A percentile compares a stretch with the other conserved stretches of the same genome.
These are phyloP conservation scores for Ophiostoma pallidulum DNA, from an alignment of 2,329 filamentous ascomycete genomes.

Conservation along the genomic window DNA sequence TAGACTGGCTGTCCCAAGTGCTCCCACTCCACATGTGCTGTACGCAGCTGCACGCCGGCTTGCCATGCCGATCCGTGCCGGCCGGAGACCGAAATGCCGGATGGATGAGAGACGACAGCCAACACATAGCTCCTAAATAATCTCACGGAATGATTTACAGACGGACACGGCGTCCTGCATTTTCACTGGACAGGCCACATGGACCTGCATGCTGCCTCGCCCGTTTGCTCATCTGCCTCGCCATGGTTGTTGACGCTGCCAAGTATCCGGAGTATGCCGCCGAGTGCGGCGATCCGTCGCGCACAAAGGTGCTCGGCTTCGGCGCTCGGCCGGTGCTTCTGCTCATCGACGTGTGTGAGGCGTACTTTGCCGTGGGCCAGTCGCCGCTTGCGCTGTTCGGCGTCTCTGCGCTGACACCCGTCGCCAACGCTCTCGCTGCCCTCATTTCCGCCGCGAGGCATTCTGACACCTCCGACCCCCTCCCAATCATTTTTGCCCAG, in stretches of 20 bases:
- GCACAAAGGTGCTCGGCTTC: conserved; percentile 27
- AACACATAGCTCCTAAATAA: no score
- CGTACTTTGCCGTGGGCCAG: conserved; percentile 33
- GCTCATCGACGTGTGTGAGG: conserved; percentile 37
- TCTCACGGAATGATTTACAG: no score
- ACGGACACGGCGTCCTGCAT: no score
- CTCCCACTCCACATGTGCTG: no score
- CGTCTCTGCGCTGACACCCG: conserved; percentile 25
- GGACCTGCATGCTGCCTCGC: no score
- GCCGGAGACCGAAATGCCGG: no score
- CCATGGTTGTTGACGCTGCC: not conserved
- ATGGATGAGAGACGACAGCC: no score
- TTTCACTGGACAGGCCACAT: no score
- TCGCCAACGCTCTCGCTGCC: conserved; percentile 28
- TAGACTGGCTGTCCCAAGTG: no score
- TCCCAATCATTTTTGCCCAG: conserved; percentile 2
- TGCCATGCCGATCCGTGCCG: no score
- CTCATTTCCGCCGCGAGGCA: conserved; percentile 33
- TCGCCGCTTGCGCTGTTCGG: conserved; percentile 36
- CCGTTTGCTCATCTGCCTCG: no score
- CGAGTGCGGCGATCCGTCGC: conserved; percentile 1
- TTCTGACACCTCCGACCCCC: conserved; percentile 13
- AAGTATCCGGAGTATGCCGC: not conserved
- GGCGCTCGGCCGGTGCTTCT: conserved; percentile 33
- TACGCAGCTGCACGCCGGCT: no score